Evolutionary conservation across 139 green algal species (phyloP), one percentile per base, ranked within the genome.

Genomic region (Diplosphaera chodatii): DNA sequence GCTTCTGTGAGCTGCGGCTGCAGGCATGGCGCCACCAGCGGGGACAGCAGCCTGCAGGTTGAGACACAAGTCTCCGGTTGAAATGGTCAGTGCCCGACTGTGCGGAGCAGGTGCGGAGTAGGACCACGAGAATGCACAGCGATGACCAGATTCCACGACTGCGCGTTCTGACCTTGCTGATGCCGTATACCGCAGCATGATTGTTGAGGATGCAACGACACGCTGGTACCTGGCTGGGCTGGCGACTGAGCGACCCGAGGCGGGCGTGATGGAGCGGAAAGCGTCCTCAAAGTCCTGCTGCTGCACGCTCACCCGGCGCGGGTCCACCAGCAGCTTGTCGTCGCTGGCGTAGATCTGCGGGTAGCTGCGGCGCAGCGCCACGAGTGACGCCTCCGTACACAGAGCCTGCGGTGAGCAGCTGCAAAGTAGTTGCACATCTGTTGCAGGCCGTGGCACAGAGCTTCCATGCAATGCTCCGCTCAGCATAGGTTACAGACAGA

Each of bases 301-400:
- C 65, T 70, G 65, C 20, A 96, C 86, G 0, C 30, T 33, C 18
- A 98, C 82, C 6, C 74, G 27, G 1, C 64, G 64, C 0, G 88
- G 82, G 74, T 96, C 79, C 29, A 98, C 75, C 23, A 91, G 40
- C 74, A 97, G 84, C 74, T 88, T 88, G 18, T 91, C 76, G 55
- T 96, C 83, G 22, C 62, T 85, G 8, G 87, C 79, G 73, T 97
- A 97, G 72, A 97, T 93, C 70, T 97, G 90, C 0, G 93, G 93
- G 78, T 97, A 98, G 40, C 75, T 77, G 1, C 89, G 77, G 41
- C 93, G 80, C 72, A 98, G 79, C 3, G 93, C 92, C n/a, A 82
- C 75, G 40, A 98, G 84, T 0, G 89, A 89, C 2, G 93, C 92
- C 84, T 98, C 93, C 1, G 93, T 92, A 77, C 91, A 97, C 41